Evolutionary conservation across 2,329 filamentous ascomycete species (phyloP).

Genomic region (Coccinonectria pachysandricola): DNA sequence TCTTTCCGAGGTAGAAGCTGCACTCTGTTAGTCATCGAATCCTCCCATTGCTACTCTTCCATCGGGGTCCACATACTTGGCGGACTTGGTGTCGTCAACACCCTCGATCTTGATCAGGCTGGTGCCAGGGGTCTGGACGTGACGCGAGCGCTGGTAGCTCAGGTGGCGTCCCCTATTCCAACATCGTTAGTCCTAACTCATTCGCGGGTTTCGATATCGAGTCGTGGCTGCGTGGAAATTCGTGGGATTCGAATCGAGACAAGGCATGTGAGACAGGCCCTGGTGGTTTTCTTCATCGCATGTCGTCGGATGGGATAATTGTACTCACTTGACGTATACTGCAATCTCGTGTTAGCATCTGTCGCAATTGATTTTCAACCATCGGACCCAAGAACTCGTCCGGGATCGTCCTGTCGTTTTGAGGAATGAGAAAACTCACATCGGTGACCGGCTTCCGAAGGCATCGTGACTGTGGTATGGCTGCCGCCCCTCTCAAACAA

Average conservation of each 20-base stretch:
- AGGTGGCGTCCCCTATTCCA: slow-evolving; percentile 81
- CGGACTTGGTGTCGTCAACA: slow-evolving; percentile 81
- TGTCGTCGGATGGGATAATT: slow-evolving; percentile 4
- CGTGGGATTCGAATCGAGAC: too few species aligned
- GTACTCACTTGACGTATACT: slow-evolving; percentile 87
- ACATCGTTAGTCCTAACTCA: slow-evolving; percentile 21
- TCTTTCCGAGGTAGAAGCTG: slow-evolving; percentile 97
- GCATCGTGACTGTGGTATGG: slow-evolving; percentile 59
- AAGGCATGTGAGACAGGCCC: too few species aligned
- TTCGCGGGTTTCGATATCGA: slow-evolving; percentile 15
- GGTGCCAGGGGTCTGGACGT: slow-evolving; percentile 80
- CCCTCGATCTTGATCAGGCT: slow-evolving; percentile 98
- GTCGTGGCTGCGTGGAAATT: slow-evolving; percentile 6
- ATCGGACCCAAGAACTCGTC: slow-evolving; percentile 7
- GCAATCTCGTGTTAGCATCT: slow-evolving; percentile 27
- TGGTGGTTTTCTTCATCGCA: too few species aligned
- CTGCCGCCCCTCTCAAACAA: slow-evolving; percentile 38
- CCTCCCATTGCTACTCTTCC: too few species aligned
- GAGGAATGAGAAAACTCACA: slow-evolving; percentile 57
- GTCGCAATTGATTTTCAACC: slow-evolving; percentile 9
- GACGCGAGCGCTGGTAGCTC: slow-evolving; percentile 93
- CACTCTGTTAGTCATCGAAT: too few species aligned
- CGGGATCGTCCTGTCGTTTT: too few species aligned
- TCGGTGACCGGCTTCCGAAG: slow-evolving; percentile 81
- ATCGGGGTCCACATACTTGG: slow-evolving; percentile 74